Percentiles rank a stretch among this genome's conserved stretches.
Conservation (phyloP, 1,139 yeast genomes). For the Yamadazyma oceani region DNA sequence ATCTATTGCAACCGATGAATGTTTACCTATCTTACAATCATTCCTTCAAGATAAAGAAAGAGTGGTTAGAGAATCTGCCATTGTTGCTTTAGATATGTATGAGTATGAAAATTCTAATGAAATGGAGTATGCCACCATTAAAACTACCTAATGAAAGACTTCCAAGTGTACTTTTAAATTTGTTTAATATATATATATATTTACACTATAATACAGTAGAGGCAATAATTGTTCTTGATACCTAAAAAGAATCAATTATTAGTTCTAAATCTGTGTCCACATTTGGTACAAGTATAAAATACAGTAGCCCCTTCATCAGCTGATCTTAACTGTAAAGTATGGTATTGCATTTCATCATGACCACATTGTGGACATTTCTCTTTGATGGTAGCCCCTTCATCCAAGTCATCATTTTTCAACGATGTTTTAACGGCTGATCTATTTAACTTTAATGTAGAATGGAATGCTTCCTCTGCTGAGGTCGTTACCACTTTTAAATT, state of each 20-base stretch:
- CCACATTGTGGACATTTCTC: conserved; percentile 99
- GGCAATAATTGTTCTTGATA: conserved; percentile 3
- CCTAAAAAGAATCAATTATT: no score
- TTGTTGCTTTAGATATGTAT: conserved; percentile 97
- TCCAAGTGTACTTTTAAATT: conserved; percentile 2
- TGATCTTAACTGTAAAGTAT: conserved; percentile 90
- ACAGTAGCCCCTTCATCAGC: conserved; percentile 99
- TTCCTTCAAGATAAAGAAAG: conserved; percentile 79
- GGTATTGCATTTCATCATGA: conserved; percentile 96
- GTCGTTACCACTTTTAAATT: conserved; percentile 82
- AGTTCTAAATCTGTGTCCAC: conserved; percentile 92
- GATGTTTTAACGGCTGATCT: conserved; percentile 88
- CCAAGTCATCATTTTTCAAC: conserved; percentile 73
- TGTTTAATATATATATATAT: conserved; percentile 3
- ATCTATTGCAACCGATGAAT: conserved; percentile 95
- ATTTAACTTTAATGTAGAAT: conserved; percentile 76
- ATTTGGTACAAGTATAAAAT: conserved; percentile 89
- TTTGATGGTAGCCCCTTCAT: conserved; percentile 93
- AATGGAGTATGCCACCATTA: no score
- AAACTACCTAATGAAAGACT: neutral
- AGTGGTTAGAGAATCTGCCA: conserved; percentile 94
- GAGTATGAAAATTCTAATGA: conserved; percentile 96
- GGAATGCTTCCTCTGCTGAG: conserved; percentile 90
- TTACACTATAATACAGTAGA: conserved; percentile 11
- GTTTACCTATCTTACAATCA: conserved; percentile 78